These are phyloP conservation scores for Penicillium flavigenum DNA, from an alignment of 495 filamentous ascomycete species.

Conservation along the genomic window DNA sequence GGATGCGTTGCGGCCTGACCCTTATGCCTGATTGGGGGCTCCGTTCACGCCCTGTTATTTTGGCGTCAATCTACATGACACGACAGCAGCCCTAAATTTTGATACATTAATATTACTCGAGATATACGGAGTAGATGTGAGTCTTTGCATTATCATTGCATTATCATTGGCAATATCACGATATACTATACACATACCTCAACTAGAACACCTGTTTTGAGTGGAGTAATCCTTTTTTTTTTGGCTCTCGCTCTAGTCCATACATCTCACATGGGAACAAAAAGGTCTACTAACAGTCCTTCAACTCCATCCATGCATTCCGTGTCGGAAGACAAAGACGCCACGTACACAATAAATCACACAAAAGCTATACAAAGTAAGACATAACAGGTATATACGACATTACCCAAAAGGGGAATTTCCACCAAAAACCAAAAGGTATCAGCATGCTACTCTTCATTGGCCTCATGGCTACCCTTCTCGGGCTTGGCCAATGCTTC, in stretches of 20 bases:
- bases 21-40: slow-evolving; percentile 32
- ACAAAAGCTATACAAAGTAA: slow-evolving; percentile 20
- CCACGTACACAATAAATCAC: slow-evolving; percentile 28
- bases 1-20: slow-evolving; percentile 36
- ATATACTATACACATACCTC: not conserved
- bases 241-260: slow-evolving; percentile 9
- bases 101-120: not conserved
- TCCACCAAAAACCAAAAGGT: not conserved
- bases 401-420: not conserved
- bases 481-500: slow-evolving; percentile 63
- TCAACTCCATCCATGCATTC: slow-evolving; percentile 18
- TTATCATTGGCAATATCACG: not conserved
- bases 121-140: not conserved
- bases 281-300: slow-evolving; percentile 13
- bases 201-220: not conserved
- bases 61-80: slow-evolving; percentile 7
- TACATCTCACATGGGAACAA: slow-evolving; percentile 10
- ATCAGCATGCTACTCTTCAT: slow-evolving; percentile 31
- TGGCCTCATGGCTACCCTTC: slow-evolving; percentile 43
- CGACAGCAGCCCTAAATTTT: not conserved
- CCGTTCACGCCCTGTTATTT: slow-evolving; percentile 9
- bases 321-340: slow-evolving; percentile 15
- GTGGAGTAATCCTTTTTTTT: slow-evolving; percentile 10
- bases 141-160: not conserved
- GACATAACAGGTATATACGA: slow-evolving; percentile 23